A percentile compares a stretch with the other conserved stretches of the same genome.
phyloP scores from a whole-genome alignment of 768 basidiomycete genomes.

The Pisolithus sp. region DNA sequence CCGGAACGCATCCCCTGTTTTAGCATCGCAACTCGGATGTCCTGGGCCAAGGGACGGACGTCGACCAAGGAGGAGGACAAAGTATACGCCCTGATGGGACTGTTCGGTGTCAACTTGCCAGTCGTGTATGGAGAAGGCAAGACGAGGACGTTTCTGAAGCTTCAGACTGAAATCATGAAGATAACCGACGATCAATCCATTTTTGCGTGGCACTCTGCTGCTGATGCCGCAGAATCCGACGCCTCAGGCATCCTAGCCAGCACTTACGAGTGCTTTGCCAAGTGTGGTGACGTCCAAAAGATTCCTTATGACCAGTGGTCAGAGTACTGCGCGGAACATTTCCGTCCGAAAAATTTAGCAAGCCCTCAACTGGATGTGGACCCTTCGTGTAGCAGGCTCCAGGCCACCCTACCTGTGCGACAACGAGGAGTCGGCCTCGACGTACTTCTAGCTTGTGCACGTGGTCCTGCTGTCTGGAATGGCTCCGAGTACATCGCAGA shows the following conservation, averaged over 20 bases:
- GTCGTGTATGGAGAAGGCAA: conserved; percentile 15
- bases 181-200: conserved; percentile 8
- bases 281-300: background rate
- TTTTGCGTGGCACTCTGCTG: conserved; percentile 1
- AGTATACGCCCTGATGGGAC: conserved; percentile 11
- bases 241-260: background rate
- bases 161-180: conserved; percentile 6
- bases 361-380: too few relatives aligned
- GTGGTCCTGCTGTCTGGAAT: too few relatives aligned
- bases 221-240: background rate
- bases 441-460: too few relatives aligned
- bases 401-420: too few relatives aligned
- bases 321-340: background rate
- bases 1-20: background rate
- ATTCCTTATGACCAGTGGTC: background rate
- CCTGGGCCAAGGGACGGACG: conserved; percentile 12
- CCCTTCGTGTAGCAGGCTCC: too few relatives aligned
- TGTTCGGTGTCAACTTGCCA: conserved; percentile 11
- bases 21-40: conserved; percentile 4
- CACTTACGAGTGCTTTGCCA: background rate
- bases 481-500: too few relatives aligned
- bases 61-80: conserved; percentile 13
- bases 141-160: conserved; percentile 9
- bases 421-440: too few relatives aligned
- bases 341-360: too few relatives aligned